These are phyloP conservation scores for Omphalea diandra DNA, from an alignment of 441 rosid genomes.

Conservation along the genomic window DNA sequence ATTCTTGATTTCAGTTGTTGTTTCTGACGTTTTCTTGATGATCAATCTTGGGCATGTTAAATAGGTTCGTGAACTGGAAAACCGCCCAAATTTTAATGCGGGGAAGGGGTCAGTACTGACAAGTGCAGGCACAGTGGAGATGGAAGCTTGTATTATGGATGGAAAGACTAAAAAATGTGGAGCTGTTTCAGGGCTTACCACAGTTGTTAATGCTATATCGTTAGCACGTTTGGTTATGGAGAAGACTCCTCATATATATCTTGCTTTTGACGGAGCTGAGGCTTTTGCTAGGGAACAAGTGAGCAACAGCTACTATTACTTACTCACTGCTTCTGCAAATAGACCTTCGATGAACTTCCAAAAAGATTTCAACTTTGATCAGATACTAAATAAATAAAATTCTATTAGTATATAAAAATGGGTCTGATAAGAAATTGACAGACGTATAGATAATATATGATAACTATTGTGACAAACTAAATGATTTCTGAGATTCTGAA, in stretches of 20 bases:
- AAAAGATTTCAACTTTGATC: background rate
- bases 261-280: conserved; percentile 83
- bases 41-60: background rate
- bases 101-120: conserved; percentile 88
- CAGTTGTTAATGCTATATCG: conserved; percentile 80
- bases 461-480: too few species aligned
- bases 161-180: conserved; percentile 81
- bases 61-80: conserved; percentile 83
- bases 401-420: too few species aligned
- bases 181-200: conserved; percentile 84
- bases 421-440: too few species aligned
- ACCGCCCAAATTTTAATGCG: conserved; percentile 79
- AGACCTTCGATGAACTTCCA: background rate
- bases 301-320: conserved; percentile 28
- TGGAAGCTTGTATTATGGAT: conserved; percentile 98
- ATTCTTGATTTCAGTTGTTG: background rate
- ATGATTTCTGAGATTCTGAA: too few species aligned
- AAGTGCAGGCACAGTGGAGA: conserved; percentile 72
- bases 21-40: background rate
- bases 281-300: conserved; percentile 90
- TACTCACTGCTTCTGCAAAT: conserved; percentile 10
- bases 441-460: too few species aligned
- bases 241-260: conserved; percentile 82
- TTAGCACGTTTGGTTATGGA: conserved; percentile 91
- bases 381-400: too few species aligned